Evolutionary conservation across 352 stramenopile genomes (phyloP).

Genomic region (Pythium brachiatum): DNA sequence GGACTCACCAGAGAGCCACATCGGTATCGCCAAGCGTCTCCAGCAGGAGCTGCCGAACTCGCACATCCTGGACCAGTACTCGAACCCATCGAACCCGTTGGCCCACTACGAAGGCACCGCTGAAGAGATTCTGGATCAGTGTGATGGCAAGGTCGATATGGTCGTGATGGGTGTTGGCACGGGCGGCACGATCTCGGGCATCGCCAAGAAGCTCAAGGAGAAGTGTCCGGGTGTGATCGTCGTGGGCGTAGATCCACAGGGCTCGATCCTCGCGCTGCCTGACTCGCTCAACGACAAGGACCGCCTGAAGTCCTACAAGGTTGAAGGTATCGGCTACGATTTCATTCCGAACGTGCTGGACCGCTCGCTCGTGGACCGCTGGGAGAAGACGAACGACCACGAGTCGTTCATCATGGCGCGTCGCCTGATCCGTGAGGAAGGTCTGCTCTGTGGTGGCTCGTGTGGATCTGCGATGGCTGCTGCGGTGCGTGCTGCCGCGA

Average conservation of each 20-base stretch:
- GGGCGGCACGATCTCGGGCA: constrained; percentile 93
- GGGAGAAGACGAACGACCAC: constrained; percentile 94
- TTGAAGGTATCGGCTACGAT: constrained; percentile 97
- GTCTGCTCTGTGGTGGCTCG: constrained; percentile 92
- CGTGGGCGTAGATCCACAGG: constrained; percentile 89
- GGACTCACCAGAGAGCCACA: constrained; percentile 94
- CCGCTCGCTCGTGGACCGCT: constrained; percentile 88
- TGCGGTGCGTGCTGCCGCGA: constrained; percentile 77
- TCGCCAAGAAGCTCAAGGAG: constrained; percentile 93
- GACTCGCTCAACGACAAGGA: constrained; percentile 92
- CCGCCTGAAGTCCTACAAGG: constrained; percentile 85
- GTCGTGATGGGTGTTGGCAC: constrained; percentile 93
- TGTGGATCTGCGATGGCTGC: constrained; percentile 86
- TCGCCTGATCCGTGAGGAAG: constrained; percentile 93
- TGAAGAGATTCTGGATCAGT: constrained; percentile 92
- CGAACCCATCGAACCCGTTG: constrained; percentile 93
- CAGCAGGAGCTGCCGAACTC: constrained; percentile 92
- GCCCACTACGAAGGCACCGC: constrained; percentile 95
- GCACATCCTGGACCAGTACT: constrained; percentile 96
- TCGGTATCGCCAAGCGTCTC: constrained; percentile 90
- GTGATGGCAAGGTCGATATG: constrained; percentile 93
- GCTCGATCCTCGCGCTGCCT: constrained; percentile 91
- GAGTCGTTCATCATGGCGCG: constrained; percentile 94
- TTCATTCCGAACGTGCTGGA: constrained; percentile 96
- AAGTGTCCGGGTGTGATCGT: constrained; percentile 80